These are phyloP conservation scores for Penicillium griseofulvum DNA, from an alignment of 2,329 filamentous ascomycete genomes.

Conservation along the genomic window DNA sequence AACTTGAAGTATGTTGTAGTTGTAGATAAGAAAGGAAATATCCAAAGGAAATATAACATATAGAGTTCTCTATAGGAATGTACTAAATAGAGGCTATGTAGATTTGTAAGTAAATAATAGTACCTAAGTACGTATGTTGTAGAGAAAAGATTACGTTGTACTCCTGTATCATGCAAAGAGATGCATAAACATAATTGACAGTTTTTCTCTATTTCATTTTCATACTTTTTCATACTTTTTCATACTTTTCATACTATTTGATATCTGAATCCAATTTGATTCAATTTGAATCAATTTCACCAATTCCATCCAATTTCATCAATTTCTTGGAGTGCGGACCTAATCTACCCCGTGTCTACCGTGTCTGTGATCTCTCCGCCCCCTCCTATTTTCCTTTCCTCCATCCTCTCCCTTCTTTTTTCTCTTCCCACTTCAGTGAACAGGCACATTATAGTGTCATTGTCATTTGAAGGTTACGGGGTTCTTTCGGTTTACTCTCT, in stretches of 20 bases:
- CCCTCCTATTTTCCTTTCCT: constrained; percentile 22
- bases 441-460: constrained; percentile 28
- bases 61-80: too few species aligned
- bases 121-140: too few species aligned
- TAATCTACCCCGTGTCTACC: constrained; percentile 29
- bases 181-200: constrained; percentile 4
- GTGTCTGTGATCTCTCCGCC: constrained; percentile 13
- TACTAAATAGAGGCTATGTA: too few species aligned
- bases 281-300: not conserved
- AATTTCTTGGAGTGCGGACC: not conserved
- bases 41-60: too few species aligned
- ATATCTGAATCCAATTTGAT: not conserved
- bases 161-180: constrained; percentile 1
- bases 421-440: constrained; percentile 15
- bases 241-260: too few species aligned
- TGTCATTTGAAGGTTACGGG: constrained; percentile 31
- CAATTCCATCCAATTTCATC: not conserved
- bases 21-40: too few species aligned
- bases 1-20: too few species aligned
- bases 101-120: not conserved
- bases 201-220: not conserved
- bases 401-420: constrained; percentile 15
- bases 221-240: not conserved
- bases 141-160: not conserved
- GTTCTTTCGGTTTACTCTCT: constrained; percentile 12